These are phyloP conservation scores for Teunomyces panamensis DNA, from an alignment of 805 yeast genomes.

Conservation along the genomic window DNA sequence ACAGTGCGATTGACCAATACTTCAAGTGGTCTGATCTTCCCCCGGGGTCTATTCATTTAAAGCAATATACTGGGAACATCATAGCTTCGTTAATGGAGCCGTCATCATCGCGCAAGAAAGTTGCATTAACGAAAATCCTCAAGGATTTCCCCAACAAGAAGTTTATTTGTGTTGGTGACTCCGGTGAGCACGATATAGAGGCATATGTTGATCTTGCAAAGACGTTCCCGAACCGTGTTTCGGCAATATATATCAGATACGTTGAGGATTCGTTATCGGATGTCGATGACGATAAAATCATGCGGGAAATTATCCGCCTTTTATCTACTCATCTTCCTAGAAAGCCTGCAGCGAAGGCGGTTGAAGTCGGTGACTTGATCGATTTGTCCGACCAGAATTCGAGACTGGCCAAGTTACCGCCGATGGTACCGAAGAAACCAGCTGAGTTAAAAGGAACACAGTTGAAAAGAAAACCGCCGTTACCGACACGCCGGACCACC, in stretches of 20 bases:
- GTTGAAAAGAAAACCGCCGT: slow-evolving; percentile 28
- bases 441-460: slow-evolving; percentile 31
- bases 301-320: slow-evolving; percentile 27
- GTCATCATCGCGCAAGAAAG: slow-evolving; percentile 73
- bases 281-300: slow-evolving; percentile 37
- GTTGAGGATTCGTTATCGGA: slow-evolving; percentile 69
- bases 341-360: slow-evolving; percentile 1
- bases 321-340: slow-evolving; percentile 10
- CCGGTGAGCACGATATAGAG: slow-evolving; percentile 93
- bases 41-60: slow-evolving; percentile 77
- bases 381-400: slow-evolving; percentile 33
- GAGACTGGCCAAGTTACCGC: slow-evolving; percentile 9
- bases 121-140: slow-evolving; percentile 59
- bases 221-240: slow-evolving; percentile 57
- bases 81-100: slow-evolving; percentile 84
- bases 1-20: slow-evolving; percentile 55
- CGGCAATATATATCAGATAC: slow-evolving; percentile 78
- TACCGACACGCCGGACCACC: slow-evolving; percentile 18
- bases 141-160: slow-evolving; percentile 72
- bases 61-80: slow-evolving; percentile 82
- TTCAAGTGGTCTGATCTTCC: slow-evolving; percentile 62
- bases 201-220: slow-evolving; percentile 76
- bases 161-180: slow-evolving; percentile 87
- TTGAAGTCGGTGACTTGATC: slow-evolving; percentile 24
- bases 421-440: slow-evolving; percentile 52